Evolutionary conservation across 768 basidiomycete genomes (phyloP), one percentile per base, ranked within the genome.

Genomic region (Nidularia pulvinata): DNA sequence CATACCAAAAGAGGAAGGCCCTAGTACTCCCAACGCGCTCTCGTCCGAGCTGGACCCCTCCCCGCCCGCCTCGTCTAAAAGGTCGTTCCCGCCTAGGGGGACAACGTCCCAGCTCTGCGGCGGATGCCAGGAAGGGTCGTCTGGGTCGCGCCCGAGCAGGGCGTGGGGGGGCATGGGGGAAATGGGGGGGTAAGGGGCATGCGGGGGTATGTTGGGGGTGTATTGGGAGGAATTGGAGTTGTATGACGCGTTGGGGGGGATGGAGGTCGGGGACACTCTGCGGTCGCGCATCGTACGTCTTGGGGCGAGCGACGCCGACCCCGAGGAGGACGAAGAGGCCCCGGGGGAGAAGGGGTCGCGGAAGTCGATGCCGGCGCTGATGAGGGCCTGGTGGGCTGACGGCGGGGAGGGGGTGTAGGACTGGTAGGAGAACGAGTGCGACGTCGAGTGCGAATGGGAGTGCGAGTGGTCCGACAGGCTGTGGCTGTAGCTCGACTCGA

Each of bases 81-180:
- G 25, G 25, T n/a, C 19, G 44, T 32, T 39, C 52, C 39, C 77
- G 81, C 80, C 11, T 4, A 25, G 25, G 25, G 25, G 25, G 25
- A 25, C 25, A 4, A 89, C 86, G 1, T 77, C 86, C 90, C 91
- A 92, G 52, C 88, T 90, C 62, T 91, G 82, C 1, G 91, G 91
- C 5, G 91, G 73, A 2, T 69, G 80, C 91, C 91, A 93, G 19
- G 68, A 65, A 35, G 73, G 62, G 57, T 71, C 57, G 48, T 65
- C 51, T 10, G 61, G 61, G 3, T n/a, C 55, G 45, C 32, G 33
- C 16, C 16, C 49, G 37, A 36, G 36, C 19, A n/a, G 39, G 42
- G 19, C 14, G n/a, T 37, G 52, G 37, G 13, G 56, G 7, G 54
- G 52, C n/a, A 49, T 33, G 25, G 25, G 25, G 25, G 25, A 25